phyloP scores from a whole-genome alignment of 331 rosid species.

The Quercus phellos region DNA sequence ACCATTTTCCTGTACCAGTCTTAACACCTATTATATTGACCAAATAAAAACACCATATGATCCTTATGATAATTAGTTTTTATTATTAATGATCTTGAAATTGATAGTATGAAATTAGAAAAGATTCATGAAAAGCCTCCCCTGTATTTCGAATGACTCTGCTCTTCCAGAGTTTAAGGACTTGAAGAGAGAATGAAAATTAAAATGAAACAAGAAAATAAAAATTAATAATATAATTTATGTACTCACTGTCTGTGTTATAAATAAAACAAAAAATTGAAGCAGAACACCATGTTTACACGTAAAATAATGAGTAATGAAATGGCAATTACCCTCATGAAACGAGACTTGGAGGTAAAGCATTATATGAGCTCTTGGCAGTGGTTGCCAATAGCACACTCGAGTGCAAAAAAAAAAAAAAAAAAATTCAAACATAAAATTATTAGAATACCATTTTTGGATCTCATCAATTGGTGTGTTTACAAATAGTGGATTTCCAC shows the following conservation, averaged over 20 bases:
- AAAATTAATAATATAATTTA: not conserved
- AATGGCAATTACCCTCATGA: not conserved
- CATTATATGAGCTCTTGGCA: no score
- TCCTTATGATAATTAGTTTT: not conserved
- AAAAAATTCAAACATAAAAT: no score
- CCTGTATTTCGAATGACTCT: not conserved
- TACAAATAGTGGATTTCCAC: no score
- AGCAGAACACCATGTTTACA: no score
- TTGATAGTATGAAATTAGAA: not conserved
- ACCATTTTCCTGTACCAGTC: slow-evolving; percentile 15
- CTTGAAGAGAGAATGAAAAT: not conserved
- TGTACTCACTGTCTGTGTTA: no score
- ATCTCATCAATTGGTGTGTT: no score
- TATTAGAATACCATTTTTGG: no score
- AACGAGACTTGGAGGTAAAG: no score
- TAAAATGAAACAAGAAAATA: no score
- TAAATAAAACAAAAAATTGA: not conserved
- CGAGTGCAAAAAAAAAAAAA: no score
- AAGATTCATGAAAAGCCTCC: no score
- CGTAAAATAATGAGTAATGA: not conserved
- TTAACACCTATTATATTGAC: slow-evolving; percentile 11
- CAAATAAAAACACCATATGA: not conserved
- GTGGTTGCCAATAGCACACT: no score
- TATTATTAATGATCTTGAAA: not conserved
- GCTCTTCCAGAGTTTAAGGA: not conserved